Percentiles rank a stretch among this genome's conserved stretches.
Conservation (phyloP, 805 yeast genomes). For the Blastobotrys peoriensis region DNA sequence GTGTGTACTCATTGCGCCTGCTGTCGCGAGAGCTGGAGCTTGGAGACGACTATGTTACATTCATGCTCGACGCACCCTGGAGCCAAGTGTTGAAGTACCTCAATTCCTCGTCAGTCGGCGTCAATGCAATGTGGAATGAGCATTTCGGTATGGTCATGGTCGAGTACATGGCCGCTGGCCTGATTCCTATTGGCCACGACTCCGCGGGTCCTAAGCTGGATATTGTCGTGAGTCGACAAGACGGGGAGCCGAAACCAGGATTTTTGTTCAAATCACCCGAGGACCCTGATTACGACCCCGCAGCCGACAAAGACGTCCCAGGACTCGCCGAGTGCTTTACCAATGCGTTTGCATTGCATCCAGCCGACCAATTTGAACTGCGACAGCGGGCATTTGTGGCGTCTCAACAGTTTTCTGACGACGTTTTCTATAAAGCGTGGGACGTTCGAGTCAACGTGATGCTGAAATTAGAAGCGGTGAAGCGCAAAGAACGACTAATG, state of each 20-base stretch:
- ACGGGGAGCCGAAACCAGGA: slow-evolving; percentile 54
- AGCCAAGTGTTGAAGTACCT: slow-evolving; percentile 51
- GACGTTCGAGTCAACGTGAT: slow-evolving; percentile 19
- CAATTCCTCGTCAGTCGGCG: slow-evolving; percentile 58
- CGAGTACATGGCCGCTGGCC: slow-evolving; percentile 81
- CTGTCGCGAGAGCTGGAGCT: slow-evolving; percentile 42
- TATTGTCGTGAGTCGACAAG: slow-evolving; percentile 47
- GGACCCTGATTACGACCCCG: slow-evolving; percentile 60
- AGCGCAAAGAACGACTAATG: slow-evolving; percentile 17
- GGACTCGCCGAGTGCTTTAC: slow-evolving; percentile 46
- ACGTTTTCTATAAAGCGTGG: slow-evolving; percentile 54
- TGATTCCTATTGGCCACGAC: slow-evolving; percentile 85
- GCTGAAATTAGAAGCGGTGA: slow-evolving; percentile 20
- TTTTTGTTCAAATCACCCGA: slow-evolving; percentile 64
- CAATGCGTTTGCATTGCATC: slow-evolving; percentile 36
- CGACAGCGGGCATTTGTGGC: slow-evolving; percentile 38
- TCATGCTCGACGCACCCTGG: slow-evolving; percentile 72
- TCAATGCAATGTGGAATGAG: slow-evolving; percentile 99
- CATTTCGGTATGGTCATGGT: slow-evolving; percentile 98
- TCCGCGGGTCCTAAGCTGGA: slow-evolving; percentile 93
- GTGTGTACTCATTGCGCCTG: slow-evolving; percentile 45
- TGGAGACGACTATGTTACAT: slow-evolving; percentile 38
- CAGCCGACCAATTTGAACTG: slow-evolving; percentile 35
- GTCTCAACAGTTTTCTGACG: slow-evolving; percentile 57
- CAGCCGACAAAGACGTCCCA: slow-evolving; percentile 33